Evolutionary conservation across 2,329 filamentous ascomycete species (phyloP).

Genomic region (Ophiosphaerella herpotricha): DNA sequence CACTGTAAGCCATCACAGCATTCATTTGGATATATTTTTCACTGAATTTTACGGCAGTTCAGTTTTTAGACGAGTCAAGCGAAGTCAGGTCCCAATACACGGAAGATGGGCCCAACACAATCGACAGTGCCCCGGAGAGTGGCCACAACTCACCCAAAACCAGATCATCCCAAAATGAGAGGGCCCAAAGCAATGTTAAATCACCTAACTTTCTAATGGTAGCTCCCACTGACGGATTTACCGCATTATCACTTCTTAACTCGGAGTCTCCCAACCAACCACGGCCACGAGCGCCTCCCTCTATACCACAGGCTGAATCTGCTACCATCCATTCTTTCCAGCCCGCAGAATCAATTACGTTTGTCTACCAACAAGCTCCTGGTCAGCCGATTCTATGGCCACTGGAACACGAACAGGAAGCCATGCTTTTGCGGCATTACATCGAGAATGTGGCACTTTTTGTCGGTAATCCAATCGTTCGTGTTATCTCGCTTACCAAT

Average conservation of each 20-base stretch:
- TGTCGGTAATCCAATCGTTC: slow-evolving; percentile 16
- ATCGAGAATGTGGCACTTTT: slow-evolving; percentile 45
- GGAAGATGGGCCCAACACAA: slow-evolving; percentile 23
- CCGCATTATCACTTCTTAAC: slow-evolving; percentile 41
- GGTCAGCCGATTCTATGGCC: slow-evolving; percentile 41
- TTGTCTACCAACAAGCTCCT: slow-evolving; percentile 38
- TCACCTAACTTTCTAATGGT: slow-evolving; percentile 23
- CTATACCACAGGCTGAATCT: slow-evolving; percentile 21
- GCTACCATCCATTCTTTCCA: slow-evolving; percentile 9
- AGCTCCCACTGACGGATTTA: slow-evolving; percentile 37
- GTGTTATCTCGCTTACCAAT: neutral
- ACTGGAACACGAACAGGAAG: slow-evolving; percentile 42
- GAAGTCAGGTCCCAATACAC: slow-evolving; percentile 39
- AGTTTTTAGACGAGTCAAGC: slow-evolving; percentile 44
- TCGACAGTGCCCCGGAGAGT: slow-evolving; percentile 13
- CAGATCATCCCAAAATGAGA: slow-evolving; percentile 12
- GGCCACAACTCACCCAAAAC: slow-evolving; percentile 17
- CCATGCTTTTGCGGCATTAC: slow-evolving; percentile 44
- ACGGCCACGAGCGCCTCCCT: slow-evolving; percentile 12
- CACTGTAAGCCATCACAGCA: slow-evolving; percentile 23
- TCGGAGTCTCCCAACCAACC: slow-evolving; percentile 34
- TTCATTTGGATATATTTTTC: slow-evolving; percentile 1
- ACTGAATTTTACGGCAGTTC: slow-evolving; percentile 28
- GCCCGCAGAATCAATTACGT: slow-evolving; percentile 18
- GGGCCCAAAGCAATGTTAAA: slow-evolving; percentile 12